These are phyloP conservation scores for Pseudocercospora crystallina DNA, from an alignment of 2,329 filamentous ascomycete species.

Conservation along the genomic window DNA sequence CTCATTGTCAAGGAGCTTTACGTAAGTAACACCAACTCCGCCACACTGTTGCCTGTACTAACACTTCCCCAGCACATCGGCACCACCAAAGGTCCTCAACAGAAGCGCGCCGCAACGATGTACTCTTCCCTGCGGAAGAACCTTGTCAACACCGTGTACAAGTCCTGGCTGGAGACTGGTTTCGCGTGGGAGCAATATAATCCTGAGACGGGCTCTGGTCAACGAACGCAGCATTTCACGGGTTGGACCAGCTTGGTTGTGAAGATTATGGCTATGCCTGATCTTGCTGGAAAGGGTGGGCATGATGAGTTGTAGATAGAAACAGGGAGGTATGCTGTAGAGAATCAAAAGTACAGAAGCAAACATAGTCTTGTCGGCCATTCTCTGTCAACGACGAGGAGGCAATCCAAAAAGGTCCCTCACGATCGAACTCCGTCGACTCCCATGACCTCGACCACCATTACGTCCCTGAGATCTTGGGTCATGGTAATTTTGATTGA, in stretches of 20 bases:
- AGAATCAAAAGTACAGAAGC: no score
- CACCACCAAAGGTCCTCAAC: slow-evolving; percentile 63
- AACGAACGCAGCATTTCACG: slow-evolving; percentile 95
- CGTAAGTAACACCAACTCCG: slow-evolving; percentile 52
- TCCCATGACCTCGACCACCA: no score
- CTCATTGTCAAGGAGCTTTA: slow-evolving; percentile 75
- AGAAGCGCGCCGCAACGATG: slow-evolving; percentile 65
- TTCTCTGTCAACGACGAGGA: no score
- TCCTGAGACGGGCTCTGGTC: slow-evolving; percentile 86
- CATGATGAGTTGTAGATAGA: slow-evolving; percentile 51
- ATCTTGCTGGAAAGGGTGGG: slow-evolving; percentile 47
- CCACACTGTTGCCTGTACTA: slow-evolving; percentile 4
- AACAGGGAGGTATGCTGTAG: no score
- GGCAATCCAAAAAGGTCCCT: no score
- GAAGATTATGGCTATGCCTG: slow-evolving; percentile 94
- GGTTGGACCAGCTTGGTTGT: slow-evolving; percentile 99
- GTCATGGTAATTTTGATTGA: no score
- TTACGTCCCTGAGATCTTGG: no score
- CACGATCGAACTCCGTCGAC: no score
- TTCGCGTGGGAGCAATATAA: slow-evolving; percentile 99
- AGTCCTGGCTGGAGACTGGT: slow-evolving; percentile 83
- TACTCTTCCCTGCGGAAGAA: slow-evolving; percentile 79
- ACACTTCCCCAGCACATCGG: slow-evolving; percentile 58
- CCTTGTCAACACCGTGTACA: slow-evolving; percentile 83
- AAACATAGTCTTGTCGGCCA: no score